These are phyloP conservation scores for Corylus heterophylla DNA, from an alignment of 306 rosid genomes.

Conservation along the genomic window DNA sequence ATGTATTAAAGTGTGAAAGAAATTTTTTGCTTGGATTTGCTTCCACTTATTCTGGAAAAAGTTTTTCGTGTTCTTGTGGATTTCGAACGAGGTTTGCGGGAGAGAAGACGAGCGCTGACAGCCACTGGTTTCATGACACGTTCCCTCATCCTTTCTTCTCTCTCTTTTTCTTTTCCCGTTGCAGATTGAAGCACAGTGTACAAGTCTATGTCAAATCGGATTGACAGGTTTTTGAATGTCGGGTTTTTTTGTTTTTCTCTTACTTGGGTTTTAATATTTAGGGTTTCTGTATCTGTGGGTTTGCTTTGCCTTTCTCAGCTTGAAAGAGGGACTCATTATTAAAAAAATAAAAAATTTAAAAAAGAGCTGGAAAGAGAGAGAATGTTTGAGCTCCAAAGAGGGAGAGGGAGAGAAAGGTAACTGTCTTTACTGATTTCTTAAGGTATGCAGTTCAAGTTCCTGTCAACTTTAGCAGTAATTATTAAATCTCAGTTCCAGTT, in stretches of 20 bases:
- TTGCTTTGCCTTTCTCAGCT: background rate
- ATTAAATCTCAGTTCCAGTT: background rate
- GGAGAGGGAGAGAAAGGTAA: background rate
- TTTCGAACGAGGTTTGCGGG: background rate
- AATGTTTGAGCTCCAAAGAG: background rate
- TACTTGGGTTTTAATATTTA: background rate
- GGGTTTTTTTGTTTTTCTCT: background rate
- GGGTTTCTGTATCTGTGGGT: constrained; percentile 7
- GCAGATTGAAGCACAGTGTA: background rate
- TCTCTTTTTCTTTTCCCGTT: background rate
- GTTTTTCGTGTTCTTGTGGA: background rate
- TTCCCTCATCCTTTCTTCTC: background rate
- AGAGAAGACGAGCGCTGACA: background rate
- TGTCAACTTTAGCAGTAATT: background rate
- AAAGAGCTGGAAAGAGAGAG: background rate
- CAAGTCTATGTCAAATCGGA: background rate
- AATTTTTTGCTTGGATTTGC: background rate
- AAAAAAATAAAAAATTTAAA: no score
- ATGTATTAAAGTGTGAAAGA: background rate
- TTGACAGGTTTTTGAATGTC: background rate
- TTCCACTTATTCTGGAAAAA: background rate
- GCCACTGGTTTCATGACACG: background rate
- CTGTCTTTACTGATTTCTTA: background rate
- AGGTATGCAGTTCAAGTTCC: background rate
- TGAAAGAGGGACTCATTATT: no score